These are phyloP conservation scores for Alloascoidea hylecoeti DNA, from an alignment of 805 yeast genomes.

Conservation along the genomic window DNA sequence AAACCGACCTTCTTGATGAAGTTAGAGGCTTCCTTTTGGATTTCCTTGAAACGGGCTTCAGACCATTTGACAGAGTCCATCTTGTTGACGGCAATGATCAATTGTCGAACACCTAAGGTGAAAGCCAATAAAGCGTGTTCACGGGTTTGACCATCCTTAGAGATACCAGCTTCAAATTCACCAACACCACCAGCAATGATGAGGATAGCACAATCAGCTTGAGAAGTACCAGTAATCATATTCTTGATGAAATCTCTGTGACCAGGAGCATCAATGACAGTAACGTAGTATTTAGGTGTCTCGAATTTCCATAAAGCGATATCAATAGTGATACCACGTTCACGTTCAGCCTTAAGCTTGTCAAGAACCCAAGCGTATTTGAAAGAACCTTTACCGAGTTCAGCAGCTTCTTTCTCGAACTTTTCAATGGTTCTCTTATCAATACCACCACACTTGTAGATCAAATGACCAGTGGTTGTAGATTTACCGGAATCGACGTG, in stretches of 20 bases:
- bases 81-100: conserved; percentile 87
- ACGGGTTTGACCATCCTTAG: conserved; percentile 91
- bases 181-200: conserved; percentile 88
- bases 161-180: conserved; percentile 94
- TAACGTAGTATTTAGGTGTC: conserved; percentile 79
- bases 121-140: conserved; percentile 85
- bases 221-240: conserved; percentile 92
- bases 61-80: conserved; percentile 91
- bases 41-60: conserved; percentile 68
- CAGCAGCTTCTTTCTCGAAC: conserved; percentile 97
- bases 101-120: conserved; percentile 81
- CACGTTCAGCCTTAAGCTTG: conserved; percentile 92
- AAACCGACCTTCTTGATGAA: conserved; percentile 79
- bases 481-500: conserved; percentile 99
- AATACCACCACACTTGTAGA: conserved; percentile 96
- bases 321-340: conserved; percentile 94
- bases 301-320: conserved; percentile 89
- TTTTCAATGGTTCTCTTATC: conserved; percentile 98
- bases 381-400: conserved; percentile 94
- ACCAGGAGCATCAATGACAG: conserved; percentile 93
- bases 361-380: conserved; percentile 97
- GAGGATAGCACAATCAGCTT: conserved; percentile 85
- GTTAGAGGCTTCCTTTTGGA: conserved; percentile 61
- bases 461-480: conserved; percentile 98
- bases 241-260: conserved; percentile 95